Evolutionary conservation across 257 asterid genomes (phyloP).

Genomic region (Jaltomata sinuosa): DNA sequence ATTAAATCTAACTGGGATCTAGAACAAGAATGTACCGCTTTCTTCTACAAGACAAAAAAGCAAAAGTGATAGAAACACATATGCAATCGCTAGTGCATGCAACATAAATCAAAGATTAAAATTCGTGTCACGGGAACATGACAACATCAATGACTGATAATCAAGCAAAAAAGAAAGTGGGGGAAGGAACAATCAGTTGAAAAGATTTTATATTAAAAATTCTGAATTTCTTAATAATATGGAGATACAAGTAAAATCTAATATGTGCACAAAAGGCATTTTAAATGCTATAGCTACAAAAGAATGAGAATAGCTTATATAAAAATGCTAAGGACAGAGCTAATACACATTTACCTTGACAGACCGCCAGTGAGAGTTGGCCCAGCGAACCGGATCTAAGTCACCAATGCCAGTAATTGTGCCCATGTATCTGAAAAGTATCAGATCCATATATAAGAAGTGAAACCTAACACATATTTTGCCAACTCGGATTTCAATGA

Average conservation of each 20-base stretch:
- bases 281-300: background rate
- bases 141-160: background rate
- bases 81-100: background rate
- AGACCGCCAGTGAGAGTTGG: slow-evolving; percentile 96
- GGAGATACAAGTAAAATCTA: background rate
- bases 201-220: background rate
- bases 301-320: background rate
- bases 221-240: background rate
- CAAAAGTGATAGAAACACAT: background rate
- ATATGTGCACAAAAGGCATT: background rate
- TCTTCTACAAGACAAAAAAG: background rate
- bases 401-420: slow-evolving; percentile 93
- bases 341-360: slow-evolving; percentile 53
- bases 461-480: background rate
- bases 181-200: background rate
- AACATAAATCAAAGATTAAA: background rate
- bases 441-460: slow-evolving; percentile 14
- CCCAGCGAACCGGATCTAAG: slow-evolving; percentile 90
- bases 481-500: background rate
- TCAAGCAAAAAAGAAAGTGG: background rate
- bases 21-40: background rate
- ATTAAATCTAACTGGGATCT: background rate
- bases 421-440: slow-evolving; percentile 77
- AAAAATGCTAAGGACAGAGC: background rate
- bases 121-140: background rate